Evolutionary conservation across 352 stramenopile species (phyloP).

Genomic region (Blastocystis sp.): DNA sequence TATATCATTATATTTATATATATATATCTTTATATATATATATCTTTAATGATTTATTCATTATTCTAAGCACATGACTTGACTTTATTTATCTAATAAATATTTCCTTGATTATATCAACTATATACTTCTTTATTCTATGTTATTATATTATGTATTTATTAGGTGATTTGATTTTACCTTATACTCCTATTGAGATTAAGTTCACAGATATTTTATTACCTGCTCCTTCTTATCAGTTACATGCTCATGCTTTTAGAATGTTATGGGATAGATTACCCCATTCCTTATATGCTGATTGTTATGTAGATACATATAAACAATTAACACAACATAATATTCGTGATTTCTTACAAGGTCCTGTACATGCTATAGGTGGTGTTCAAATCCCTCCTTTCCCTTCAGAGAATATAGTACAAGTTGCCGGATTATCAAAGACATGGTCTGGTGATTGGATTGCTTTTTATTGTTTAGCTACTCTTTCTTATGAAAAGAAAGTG

Average conservation of each 20-base stretch:
- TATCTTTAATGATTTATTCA: too few relatives aligned
- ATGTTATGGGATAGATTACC: slow-evolving; percentile 26
- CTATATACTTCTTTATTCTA: too few relatives aligned
- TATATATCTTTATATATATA: too few relatives aligned
- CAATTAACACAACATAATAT: slow-evolving; percentile 12
- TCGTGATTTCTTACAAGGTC: slow-evolving; percentile 14
- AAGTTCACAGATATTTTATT: slow-evolving; percentile 37
- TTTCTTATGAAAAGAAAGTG: neutral
- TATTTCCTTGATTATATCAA: too few relatives aligned
- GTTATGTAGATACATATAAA: slow-evolving; percentile 1
- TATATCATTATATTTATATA: too few relatives aligned
- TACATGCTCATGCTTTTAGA: slow-evolving; percentile 21
- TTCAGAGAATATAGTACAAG: slow-evolving; percentile 16
- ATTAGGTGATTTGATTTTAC: slow-evolving; percentile 28
- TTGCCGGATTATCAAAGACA: slow-evolving; percentile 9
- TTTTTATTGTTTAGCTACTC: slow-evolving; percentile 30
- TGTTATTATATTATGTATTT: slow-evolving; percentile 16
- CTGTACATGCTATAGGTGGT: slow-evolving; percentile 16
- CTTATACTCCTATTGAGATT: slow-evolving; percentile 36
- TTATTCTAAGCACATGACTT: too few relatives aligned
- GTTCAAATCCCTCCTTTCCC: slow-evolving; percentile 25
- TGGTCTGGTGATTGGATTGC: slow-evolving; percentile 34
- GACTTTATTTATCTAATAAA: too few relatives aligned
- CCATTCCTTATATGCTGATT: slow-evolving; percentile 5
- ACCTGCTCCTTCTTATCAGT: slow-evolving; percentile 8